These are phyloP conservation scores for Hemileia vastatrix DNA, from an alignment of 1,284 basidiomycete genomes.

Conservation along the genomic window DNA sequence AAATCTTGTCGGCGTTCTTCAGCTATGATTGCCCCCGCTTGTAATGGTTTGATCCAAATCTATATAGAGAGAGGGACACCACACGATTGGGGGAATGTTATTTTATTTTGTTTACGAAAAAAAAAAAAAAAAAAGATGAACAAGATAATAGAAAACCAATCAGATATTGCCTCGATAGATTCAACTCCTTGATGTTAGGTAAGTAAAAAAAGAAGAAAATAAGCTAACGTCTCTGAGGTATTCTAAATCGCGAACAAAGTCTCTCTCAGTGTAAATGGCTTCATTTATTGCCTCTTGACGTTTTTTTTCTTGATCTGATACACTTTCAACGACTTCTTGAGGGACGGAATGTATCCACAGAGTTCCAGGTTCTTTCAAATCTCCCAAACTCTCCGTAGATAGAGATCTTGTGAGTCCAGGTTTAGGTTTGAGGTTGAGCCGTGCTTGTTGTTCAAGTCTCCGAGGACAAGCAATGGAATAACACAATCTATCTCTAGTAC, in stretches of 20 bases:
- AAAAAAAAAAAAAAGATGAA: constrained; percentile 10
- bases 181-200: neutral
- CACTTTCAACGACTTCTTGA: constrained; percentile 81
- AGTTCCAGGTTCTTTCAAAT: constrained; percentile 79
- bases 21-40: constrained; percentile 63
- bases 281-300: constrained; percentile 99
- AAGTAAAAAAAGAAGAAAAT: neutral
- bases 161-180: neutral
- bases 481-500: constrained; percentile 81
- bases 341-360: constrained; percentile 96
- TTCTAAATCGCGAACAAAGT: constrained; percentile 96
- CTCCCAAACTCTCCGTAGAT: constrained; percentile 70
- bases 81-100: neutral
- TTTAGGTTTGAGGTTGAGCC: constrained; percentile 56
- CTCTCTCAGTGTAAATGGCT: constrained; percentile 94
- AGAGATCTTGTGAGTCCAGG: constrained; percentile 65
- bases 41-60: constrained; percentile 84
- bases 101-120: too few relatives aligned
- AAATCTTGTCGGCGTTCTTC: constrained; percentile 70
- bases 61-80: constrained; percentile 40
- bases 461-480: constrained; percentile 96
- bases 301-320: constrained; percentile 85
- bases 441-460: constrained; percentile 82
- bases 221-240: constrained; percentile 80
- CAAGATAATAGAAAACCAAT: constrained; percentile 7